Percentiles rank a stretch among this genome's conserved stretches.
Conservation (phyloP, 805 yeast genomes). For the Teunomyces panamensis region DNA sequence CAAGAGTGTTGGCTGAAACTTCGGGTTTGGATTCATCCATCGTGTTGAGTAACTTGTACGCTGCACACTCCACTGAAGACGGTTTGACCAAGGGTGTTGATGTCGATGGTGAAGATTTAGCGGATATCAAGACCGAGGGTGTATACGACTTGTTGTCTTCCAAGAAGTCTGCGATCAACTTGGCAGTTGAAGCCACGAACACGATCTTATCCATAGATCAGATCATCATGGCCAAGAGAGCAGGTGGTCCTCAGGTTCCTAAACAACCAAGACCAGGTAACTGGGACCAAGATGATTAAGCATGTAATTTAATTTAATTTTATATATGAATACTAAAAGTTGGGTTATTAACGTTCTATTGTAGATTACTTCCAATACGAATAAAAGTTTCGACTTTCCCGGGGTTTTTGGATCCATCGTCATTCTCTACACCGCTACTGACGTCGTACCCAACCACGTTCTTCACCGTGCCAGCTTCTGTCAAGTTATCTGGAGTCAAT, state of each 20-base stretch:
- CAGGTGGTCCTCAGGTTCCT: conserved; percentile 96
- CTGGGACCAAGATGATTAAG: conserved; percentile 90
- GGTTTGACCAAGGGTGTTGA: conserved; percentile 76
- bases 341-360: neutral
- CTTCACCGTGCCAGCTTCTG: conserved; percentile 41
- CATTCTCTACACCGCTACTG: conserved; percentile 86
- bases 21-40: conserved; percentile 90
- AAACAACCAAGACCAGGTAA: conserved; percentile 82
- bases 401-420: conserved; percentile 68
- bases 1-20: conserved; percentile 90
- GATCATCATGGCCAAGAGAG: conserved; percentile 97
- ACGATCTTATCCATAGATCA: conserved; percentile 92
- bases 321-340: neutral
- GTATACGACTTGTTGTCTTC: conserved; percentile 78
- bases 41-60: conserved; percentile 82
- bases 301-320: neutral
- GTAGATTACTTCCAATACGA: conserved; percentile 37
- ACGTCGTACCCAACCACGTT: conserved; percentile 92
- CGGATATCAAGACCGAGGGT: conserved; percentile 66
- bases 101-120: conserved; percentile 62
- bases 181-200: conserved; percentile 93
- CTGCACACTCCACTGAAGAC: conserved; percentile 67
- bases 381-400: conserved; percentile 62
- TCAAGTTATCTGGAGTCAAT: conserved; percentile 70
- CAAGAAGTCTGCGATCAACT: conserved; percentile 82